A percentile compares a stretch with the other conserved stretches of the same genome.
Evolutionary conservation across 768 basidiomycete species (phyloP).

Genomic region (Cystofilobasidium ferigula): DNA sequence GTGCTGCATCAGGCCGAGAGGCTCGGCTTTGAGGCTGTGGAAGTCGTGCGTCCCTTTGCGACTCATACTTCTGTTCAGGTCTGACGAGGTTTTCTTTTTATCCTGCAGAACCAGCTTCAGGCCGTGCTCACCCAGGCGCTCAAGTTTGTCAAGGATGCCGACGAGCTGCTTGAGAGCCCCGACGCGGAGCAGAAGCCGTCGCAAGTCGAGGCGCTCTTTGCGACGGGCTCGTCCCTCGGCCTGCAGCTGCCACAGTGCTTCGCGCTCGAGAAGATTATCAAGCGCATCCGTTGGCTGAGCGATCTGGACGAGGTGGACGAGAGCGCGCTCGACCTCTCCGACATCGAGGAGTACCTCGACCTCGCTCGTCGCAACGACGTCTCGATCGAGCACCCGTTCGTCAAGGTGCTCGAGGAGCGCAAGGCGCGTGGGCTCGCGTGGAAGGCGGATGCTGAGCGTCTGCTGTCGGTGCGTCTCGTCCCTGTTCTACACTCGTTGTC

Average conservation of each 20-base stretch:
- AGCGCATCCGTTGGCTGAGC: slow-evolving; percentile 61
- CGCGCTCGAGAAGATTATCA: slow-evolving; percentile 67
- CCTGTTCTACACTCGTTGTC: not conserved
- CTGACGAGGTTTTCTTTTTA: not conserved
- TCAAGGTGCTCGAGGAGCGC: slow-evolving; percentile 55
- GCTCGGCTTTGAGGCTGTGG: slow-evolving; percentile 74
- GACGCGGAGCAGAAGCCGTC: slow-evolving; percentile 35
- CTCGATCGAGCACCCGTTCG: slow-evolving; percentile 52
- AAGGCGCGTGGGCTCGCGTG: slow-evolving; percentile 61
- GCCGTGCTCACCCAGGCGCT: slow-evolving; percentile 30
- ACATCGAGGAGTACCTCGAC: slow-evolving; percentile 59
- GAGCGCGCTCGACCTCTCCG: slow-evolving; percentile 55
- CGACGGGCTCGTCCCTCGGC: slow-evolving; percentile 63
- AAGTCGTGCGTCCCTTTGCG: slow-evolving; percentile 43
- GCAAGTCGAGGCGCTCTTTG: slow-evolving; percentile 60
- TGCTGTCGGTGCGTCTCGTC: slow-evolving; percentile 40
- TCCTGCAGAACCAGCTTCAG: slow-evolving; percentile 26
- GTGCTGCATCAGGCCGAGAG: slow-evolving; percentile 61
- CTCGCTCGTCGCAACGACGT: slow-evolving; percentile 63
- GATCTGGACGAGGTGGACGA: slow-evolving; percentile 65
- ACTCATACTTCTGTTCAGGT: too few relatives aligned
- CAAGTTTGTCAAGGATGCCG: slow-evolving; percentile 33
- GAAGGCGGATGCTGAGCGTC: slow-evolving; percentile 57
- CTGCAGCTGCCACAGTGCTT: slow-evolving; percentile 70
- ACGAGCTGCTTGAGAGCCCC: slow-evolving; percentile 28